Evolutionary conservation across 2,329 filamentous ascomycete genomes (phyloP).

Genomic region (Fusarium musae): DNA sequence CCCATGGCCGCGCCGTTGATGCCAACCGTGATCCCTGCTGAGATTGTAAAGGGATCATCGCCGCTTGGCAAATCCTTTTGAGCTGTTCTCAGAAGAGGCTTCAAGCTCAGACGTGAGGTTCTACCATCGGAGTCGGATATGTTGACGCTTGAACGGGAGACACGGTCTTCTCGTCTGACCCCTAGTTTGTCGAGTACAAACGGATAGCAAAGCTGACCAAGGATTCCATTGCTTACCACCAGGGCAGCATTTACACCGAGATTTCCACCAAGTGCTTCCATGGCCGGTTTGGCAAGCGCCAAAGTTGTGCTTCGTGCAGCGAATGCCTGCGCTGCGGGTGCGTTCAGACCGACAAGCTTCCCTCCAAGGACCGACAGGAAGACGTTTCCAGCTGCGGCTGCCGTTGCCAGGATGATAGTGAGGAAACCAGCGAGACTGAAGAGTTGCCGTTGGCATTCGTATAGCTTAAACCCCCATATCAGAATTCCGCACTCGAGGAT

Average conservation of each 20-base stretch:
- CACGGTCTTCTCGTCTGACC: slow-evolving; percentile 23
- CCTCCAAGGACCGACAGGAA: slow-evolving; percentile 54
- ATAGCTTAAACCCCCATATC: slow-evolving; percentile 65
- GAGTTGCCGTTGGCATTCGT: slow-evolving; percentile 60
- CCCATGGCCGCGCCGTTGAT: slow-evolving; percentile 71
- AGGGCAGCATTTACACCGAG: slow-evolving; percentile 60
- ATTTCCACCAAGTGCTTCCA: slow-evolving; percentile 58
- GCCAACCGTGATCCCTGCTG: slow-evolving; percentile 63
- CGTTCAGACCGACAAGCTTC: slow-evolving; percentile 50
- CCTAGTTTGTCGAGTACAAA: slow-evolving; percentile 47
- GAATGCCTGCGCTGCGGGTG: slow-evolving; percentile 56
- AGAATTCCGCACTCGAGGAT: slow-evolving; percentile 63
- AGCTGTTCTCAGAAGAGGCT: slow-evolving; percentile 9
- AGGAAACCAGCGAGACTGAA: slow-evolving; percentile 56
- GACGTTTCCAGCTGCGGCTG: slow-evolving; percentile 55
- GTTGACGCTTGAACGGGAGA: neutral
- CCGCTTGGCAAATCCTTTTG: slow-evolving; percentile 33
- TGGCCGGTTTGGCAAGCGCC: slow-evolving; percentile 60
- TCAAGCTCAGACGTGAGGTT: neutral
- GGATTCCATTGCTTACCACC: slow-evolving; percentile 63
- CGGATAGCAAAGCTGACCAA: slow-evolving; percentile 55
- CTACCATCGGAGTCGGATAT: slow-evolving; percentile 3
- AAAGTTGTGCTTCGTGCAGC: slow-evolving; percentile 62
- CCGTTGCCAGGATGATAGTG: slow-evolving; percentile 51
- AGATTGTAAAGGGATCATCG: slow-evolving; percentile 54